These are phyloP conservation scores for Allantophomopsis lycopodina DNA, from an alignment of 2,329 filamentous ascomycete genomes.

Conservation along the genomic window DNA sequence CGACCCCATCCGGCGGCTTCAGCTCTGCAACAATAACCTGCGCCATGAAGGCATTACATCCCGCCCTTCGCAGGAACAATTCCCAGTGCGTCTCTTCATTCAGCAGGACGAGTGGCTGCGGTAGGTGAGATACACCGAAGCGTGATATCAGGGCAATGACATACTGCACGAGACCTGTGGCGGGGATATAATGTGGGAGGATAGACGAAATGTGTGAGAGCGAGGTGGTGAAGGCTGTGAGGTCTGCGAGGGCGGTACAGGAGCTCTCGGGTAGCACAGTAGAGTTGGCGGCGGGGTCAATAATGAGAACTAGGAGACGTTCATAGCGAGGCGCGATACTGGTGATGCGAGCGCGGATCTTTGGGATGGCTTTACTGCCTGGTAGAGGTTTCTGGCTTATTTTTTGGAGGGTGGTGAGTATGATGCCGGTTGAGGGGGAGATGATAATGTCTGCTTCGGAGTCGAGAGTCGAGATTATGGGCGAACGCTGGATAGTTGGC, in stretches of 20 bases:
- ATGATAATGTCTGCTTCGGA: conserved; percentile 61
- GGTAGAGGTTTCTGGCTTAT: conserved; percentile 60
- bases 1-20: conserved; percentile 18
- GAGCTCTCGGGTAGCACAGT: conserved; percentile 14
- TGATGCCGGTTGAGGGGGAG: conserved; percentile 53
- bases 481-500: conserved; percentile 15
- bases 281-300: conserved; percentile 30
- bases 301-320: conserved; percentile 52
- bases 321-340: conserved; percentile 48
- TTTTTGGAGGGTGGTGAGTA: conserved; percentile 59
- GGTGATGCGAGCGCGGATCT: conserved; percentile 40
- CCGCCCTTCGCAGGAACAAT: conserved; percentile 47
- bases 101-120: conserved; percentile 17
- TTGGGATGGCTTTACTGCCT: conserved; percentile 31
- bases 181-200: conserved; percentile 8
- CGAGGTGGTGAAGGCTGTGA: conserved; percentile 14
- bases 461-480: conserved; percentile 23
- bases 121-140: no score
- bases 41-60: conserved; percentile 60
- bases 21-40: conserved; percentile 43
- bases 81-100: conserved; percentile 55
- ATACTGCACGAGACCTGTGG: no score
- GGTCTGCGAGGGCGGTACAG: conserved; percentile 12
- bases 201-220: conserved; percentile 2
- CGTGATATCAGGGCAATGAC: no score